phyloP scores from a whole-genome alignment of 495 filamentous ascomycete genomes.

The Ramalina peruviana region DNA sequence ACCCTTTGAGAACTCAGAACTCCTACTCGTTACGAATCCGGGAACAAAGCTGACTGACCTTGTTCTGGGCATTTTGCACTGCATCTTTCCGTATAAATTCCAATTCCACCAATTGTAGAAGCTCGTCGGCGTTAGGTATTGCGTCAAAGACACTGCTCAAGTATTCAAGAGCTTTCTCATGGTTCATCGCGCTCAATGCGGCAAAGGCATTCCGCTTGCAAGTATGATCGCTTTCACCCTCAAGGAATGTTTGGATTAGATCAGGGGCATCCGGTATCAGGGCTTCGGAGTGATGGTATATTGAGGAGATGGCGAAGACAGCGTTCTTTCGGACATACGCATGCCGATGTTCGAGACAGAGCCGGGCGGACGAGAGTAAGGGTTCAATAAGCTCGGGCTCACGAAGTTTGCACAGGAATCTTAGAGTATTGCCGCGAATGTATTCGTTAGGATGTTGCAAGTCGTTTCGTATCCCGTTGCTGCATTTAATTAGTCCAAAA shows the following conservation, averaged over 20 bases:
- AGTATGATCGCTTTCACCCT: constrained; percentile 81
- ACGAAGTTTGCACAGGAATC: constrained; percentile 91
- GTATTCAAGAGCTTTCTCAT: constrained; percentile 84
- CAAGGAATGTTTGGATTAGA: constrained; percentile 78
- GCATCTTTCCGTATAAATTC: constrained; percentile 98
- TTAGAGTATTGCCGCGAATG: constrained; percentile 87
- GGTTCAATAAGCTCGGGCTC: constrained; percentile 95
- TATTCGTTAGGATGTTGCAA: constrained; percentile 97
- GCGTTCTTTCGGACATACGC: constrained; percentile 98
- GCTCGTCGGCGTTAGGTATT: constrained; percentile 85
- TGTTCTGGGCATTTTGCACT: constrained; percentile 84
- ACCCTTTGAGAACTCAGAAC: constrained; percentile 24
- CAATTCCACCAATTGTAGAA: constrained; percentile 83
- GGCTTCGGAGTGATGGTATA: constrained; percentile 79
- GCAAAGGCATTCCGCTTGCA: constrained; percentile 98
- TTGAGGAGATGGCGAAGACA: constrained; percentile 85
- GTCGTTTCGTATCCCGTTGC: constrained; percentile 96
- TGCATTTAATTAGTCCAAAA: constrained; percentile 22
- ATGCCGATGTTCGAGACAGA: constrained; percentile 88
- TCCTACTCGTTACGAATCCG: background rate
- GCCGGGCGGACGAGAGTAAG: constrained; percentile 76
- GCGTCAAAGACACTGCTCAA: constrained; percentile 84
- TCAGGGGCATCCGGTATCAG: constrained; percentile 95
- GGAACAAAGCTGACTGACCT: constrained; percentile 36
- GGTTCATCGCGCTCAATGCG: constrained; percentile 78